Conservation (phyloP, 306 rosid genomes). For the Cicer judaicum region DNA sequence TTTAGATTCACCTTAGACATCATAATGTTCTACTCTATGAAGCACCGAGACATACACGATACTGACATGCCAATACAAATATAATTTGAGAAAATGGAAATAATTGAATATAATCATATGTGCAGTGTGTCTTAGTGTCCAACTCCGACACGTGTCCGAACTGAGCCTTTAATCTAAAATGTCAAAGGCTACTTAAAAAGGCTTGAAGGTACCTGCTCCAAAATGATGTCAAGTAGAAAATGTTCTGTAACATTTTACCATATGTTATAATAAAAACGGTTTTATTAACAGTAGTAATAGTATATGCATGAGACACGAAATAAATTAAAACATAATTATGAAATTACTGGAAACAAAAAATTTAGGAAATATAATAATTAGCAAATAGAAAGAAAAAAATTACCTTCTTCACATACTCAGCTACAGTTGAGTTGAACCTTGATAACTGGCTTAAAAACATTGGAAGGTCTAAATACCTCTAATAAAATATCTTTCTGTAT, state of each 20-base stretch:
- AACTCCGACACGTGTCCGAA: too few relatives aligned
- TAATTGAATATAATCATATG: too few relatives aligned
- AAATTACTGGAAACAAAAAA: slow-evolving; percentile 4
- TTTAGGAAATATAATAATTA: slow-evolving; percentile 11
- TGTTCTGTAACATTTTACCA: not conserved
- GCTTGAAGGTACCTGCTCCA: too few relatives aligned
- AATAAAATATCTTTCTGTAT: slow-evolving; percentile 72
- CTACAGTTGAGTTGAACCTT: slow-evolving; percentile 72
- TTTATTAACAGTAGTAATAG: not conserved
- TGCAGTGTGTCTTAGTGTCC: too few relatives aligned
- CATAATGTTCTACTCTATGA: too few relatives aligned
- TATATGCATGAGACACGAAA: slow-evolving; percentile 3
- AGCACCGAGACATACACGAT: too few relatives aligned
- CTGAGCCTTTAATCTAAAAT: too few relatives aligned
- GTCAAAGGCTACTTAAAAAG: too few relatives aligned
- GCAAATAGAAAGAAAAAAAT: not conserved
- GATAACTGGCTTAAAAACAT: slow-evolving; percentile 79
- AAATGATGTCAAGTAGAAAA: not conserved
- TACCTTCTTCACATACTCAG: slow-evolving; percentile 88
- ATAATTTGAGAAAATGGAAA: too few relatives aligned
- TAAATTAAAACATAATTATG: slow-evolving; percentile 3
- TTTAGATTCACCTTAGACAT: not conserved
- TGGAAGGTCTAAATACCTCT: slow-evolving; percentile 87
- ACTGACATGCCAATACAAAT: not conserved
- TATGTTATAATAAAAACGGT: not conserved